A percentile compares a stretch with the other conserved stretches of the same genome.
These are phyloP conservation scores for Sugiyamaella castrensis DNA, from an alignment of 1,139 yeast species.

Conservation along the genomic window DNA sequence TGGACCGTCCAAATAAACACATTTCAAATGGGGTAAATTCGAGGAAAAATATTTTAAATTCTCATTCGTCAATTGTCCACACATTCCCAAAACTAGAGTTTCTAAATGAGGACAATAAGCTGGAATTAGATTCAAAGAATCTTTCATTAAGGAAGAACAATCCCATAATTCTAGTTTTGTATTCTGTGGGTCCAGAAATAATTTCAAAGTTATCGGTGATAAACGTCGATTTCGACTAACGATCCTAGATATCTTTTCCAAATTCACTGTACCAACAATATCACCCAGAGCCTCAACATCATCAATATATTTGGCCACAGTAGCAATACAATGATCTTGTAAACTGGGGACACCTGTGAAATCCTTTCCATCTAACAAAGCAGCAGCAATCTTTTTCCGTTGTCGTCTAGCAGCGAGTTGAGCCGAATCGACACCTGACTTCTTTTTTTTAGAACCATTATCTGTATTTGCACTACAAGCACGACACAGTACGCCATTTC, in stretches of 20 bases:
- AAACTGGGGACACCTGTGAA: conserved; percentile 58
- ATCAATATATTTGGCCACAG: conserved; percentile 69
- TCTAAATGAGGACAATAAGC: conserved; percentile 75
- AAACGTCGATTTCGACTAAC: conserved; percentile 78
- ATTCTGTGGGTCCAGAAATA: conserved; percentile 64
- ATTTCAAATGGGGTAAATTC: conserved; percentile 53
- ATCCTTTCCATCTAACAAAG: conserved; percentile 68
- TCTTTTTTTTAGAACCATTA: conserved; percentile 28
- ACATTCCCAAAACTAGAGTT: conserved; percentile 72
- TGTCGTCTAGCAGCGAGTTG: conserved; percentile 60
- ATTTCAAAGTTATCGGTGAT: conserved; percentile 62
- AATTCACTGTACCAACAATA: conserved; percentile 58
- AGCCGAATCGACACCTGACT: conserved; percentile 15
- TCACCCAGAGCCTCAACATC: conserved; percentile 78
- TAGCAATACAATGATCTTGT: conserved; percentile 75
- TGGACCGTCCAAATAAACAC: conserved; percentile 75
- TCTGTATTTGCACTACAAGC: conserved; percentile 52
- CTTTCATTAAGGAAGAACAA: conserved; percentile 73
- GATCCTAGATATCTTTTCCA: conserved; percentile 67
- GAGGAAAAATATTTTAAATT: conserved; percentile 60
- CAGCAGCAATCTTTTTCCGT: conserved; percentile 78
- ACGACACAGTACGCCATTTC: conserved; percentile 51
- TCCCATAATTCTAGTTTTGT: conserved; percentile 77
- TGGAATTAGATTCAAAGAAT: conserved; percentile 66
- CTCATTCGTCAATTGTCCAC: conserved; percentile 86